Conservation (phyloP, 345 rosid genomes). For the Alliaria petiolata region DNA sequence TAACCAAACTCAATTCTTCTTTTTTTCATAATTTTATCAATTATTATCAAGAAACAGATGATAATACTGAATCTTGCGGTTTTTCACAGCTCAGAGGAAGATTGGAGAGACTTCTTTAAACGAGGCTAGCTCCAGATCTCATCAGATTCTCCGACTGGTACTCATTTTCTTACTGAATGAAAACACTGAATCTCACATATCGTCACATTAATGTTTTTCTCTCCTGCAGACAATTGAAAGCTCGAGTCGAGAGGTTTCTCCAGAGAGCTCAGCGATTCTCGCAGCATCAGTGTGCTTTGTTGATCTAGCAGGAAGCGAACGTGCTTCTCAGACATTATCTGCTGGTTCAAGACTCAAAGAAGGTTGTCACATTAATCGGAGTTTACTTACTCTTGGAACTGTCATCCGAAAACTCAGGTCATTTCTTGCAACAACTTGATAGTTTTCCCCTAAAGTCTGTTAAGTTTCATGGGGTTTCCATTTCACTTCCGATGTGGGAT, state of each 20-base stretch:
- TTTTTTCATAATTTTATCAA: background rate
- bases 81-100: slow-evolving; percentile 68
- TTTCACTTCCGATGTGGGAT: no score
- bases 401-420: slow-evolving; percentile 85
- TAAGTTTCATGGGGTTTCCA: background rate
- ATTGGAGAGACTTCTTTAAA: slow-evolving; percentile 83
- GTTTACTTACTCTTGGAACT: slow-evolving; percentile 87
- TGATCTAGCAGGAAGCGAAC: slow-evolving; percentile 94
- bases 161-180: background rate
- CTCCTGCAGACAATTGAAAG: slow-evolving; percentile 74
- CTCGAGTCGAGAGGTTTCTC: slow-evolving; percentile 41
- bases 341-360: slow-evolving; percentile 84
- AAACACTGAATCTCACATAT: background rate
- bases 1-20: background rate
- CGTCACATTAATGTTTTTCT: background rate
- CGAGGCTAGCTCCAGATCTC: slow-evolving; percentile 88
- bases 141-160: slow-evolving; percentile 86
- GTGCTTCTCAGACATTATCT: slow-evolving; percentile 76
- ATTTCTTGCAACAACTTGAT: background rate
- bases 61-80: background rate
- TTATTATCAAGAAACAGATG: background rate
- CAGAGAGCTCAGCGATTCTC: slow-evolving; percentile 53
- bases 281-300: slow-evolving; percentile 78
- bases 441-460: background rate
- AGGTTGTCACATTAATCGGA: slow-evolving; percentile 88